Evolutionary conservation across 345 rosid genomes (phyloP).

Genomic region (Aquilaria malaccensis): DNA sequence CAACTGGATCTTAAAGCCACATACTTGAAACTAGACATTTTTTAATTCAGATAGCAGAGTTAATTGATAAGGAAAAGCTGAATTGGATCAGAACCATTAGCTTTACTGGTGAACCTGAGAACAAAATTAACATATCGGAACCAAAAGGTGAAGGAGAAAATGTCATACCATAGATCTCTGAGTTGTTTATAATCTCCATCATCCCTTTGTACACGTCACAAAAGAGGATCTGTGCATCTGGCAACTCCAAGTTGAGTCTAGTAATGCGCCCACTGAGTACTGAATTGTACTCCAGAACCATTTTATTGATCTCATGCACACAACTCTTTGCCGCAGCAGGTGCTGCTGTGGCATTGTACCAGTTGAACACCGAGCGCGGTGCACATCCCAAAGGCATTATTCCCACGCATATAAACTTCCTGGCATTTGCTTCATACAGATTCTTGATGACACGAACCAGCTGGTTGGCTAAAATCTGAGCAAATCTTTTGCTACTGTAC

Average conservation of each 20-base stretch:
- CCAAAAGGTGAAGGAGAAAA: neutral
- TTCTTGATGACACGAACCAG: slow-evolving; percentile 36
- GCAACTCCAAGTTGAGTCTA: slow-evolving; percentile 31
- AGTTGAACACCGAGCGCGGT: slow-evolving; percentile 34
- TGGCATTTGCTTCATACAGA: slow-evolving; percentile 40
- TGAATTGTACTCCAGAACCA: slow-evolving; percentile 41
- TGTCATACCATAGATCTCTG: slow-evolving; percentile 28
- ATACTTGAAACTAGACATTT: no score
- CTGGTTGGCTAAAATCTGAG: slow-evolving; percentile 41
- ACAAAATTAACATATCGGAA: no score
- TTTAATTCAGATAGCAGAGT: neutral
- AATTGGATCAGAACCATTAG: neutral
- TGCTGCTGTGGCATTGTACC: slow-evolving; percentile 20
- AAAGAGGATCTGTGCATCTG: slow-evolving; percentile 39
- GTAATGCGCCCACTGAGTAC: slow-evolving; percentile 28
- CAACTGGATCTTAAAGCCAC: no score
- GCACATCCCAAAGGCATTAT: slow-evolving; percentile 59
- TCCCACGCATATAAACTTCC: slow-evolving; percentile 42
- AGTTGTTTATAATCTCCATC: slow-evolving; percentile 41
- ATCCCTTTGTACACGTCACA: slow-evolving; percentile 43
- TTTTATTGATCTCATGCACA: slow-evolving; percentile 38
- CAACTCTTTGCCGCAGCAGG: slow-evolving; percentile 18
- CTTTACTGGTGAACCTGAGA: no score
- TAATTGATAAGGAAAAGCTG: neutral
- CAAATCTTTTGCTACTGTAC: slow-evolving; percentile 40